Evolutionary conservation across 805 yeast genomes (phyloP), one percentile per base, ranked within the genome.

Genomic region (Clavispora asparagi): DNA sequence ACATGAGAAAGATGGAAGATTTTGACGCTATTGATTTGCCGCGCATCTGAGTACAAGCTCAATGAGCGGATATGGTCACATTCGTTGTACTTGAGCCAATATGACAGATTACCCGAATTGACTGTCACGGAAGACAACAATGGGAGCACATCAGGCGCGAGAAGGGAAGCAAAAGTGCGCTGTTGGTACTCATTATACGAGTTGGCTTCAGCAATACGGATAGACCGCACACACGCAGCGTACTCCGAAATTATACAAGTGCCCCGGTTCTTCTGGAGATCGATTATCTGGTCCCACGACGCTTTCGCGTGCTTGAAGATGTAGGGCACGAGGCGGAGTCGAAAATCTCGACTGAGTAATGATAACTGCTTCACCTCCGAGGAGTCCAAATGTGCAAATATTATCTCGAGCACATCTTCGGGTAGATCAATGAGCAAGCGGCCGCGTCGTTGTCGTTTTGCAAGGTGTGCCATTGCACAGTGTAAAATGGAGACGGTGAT

Each of bases 1-100:
- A 78, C 57, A 56, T 79, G 82, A 37, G 66, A 60, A 48, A 78
- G 55, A 47, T 68, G 69, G 54, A 79, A 79, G 16, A 62, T 63
- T 41, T 66, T 58, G 14, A 42, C 49, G 46, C 45, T 59, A 42
- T 32, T 46, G 32, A 38, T 16, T n/a, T 23, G 33, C 7, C 41
- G 43, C 3, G 25, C 12, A 17, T 65, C 67, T 39, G 56, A 58
- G 50, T 62, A 62, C n/a, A 71, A 50, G 2, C 62, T 54, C 14
- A 71, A 44, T 8, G 47, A 40, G 14, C 40, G 51, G 25, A 71
- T 42, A 9, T 43, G 45, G 16, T 44, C 28, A 33, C 58, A 55
- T 6, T 43, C 28, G 33, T 73, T 51, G 49, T 71, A 71, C 46
- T 69, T 69, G 39, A 71, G 55, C 77, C 77, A 71, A 43, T 68